phyloP scores from a whole-genome alignment of 1,284 basidiomycete genomes.

The Tremellales sp. region DNA sequence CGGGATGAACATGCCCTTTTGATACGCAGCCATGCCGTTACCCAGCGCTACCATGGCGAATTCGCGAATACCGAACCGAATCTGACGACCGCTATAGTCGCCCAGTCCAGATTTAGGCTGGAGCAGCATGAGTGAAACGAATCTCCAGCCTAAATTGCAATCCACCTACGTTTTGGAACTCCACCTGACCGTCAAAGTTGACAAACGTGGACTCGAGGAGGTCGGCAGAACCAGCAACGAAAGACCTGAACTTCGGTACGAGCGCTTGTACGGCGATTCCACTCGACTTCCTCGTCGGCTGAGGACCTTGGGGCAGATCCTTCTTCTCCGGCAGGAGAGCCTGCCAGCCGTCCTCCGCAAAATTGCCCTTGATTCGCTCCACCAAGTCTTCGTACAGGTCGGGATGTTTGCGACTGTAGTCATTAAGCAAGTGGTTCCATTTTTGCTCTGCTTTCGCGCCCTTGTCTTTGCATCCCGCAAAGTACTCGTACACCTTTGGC shows the following conservation, averaged over 20 bases:
- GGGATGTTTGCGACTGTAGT: constrained; percentile 17
- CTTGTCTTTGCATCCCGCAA: constrained; percentile 9
- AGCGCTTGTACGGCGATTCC: constrained; percentile 23
- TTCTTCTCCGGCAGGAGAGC: constrained; percentile 15
- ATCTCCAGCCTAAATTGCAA: neutral
- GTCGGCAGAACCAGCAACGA: constrained; percentile 26
- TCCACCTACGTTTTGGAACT: constrained; percentile 22
- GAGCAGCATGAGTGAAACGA: neutral
- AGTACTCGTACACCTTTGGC: constrained; percentile 21
- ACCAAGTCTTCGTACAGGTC: constrained; percentile 11
- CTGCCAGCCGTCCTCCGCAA: constrained; percentile 11
- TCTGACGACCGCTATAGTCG: constrained; percentile 25
- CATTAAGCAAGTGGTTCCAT: constrained; percentile 19
- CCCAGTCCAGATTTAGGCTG: constrained; percentile 20
- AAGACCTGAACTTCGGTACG: constrained; percentile 16
- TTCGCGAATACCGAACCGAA: constrained; percentile 30
- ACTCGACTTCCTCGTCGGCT: constrained; percentile 23
- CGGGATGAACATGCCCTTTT: constrained; percentile 22
- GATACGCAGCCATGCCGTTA: constrained; percentile 24
- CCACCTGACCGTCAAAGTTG: constrained; percentile 17
- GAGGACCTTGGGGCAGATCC: constrained; percentile 13
- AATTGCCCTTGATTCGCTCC: constrained; percentile 14
- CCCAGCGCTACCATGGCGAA: constrained; percentile 20
- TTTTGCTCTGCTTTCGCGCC: constrained; percentile 12
- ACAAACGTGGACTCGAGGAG: constrained; percentile 26